These are phyloP conservation scores for Pichia sp. DNA, from an alignment of 1,139 yeast species.

Conservation along the genomic window DNA sequence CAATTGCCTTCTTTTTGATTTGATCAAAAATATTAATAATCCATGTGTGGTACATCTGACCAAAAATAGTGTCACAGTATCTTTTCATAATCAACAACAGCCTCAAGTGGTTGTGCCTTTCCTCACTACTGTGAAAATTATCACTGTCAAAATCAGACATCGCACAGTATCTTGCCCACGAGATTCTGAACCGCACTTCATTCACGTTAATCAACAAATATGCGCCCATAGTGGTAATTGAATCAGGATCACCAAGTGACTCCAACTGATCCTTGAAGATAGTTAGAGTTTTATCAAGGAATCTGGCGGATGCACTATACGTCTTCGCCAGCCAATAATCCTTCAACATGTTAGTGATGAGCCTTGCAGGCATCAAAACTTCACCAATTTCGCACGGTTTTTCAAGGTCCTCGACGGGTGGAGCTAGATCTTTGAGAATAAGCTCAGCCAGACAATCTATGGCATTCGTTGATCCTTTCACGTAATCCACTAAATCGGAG, in stretches of 20 bases:
- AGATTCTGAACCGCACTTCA: constrained; percentile 86
- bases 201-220: constrained; percentile 97
- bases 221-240: constrained; percentile 85
- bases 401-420: constrained; percentile 73
- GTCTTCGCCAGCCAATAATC: constrained; percentile 98
- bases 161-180: constrained; percentile 61
- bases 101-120: constrained; percentile 79
- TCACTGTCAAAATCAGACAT: constrained; percentile 80
- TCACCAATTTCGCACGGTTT: constrained; percentile 79
- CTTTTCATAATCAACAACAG: constrained; percentile 87
- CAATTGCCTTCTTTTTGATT: constrained; percentile 82
- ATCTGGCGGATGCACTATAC: constrained; percentile 84
- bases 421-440: constrained; percentile 70
- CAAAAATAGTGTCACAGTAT: constrained; percentile 87
- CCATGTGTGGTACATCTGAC: constrained; percentile 94
- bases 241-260: constrained; percentile 61
- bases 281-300: constrained; percentile 80
- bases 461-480: constrained; percentile 70
- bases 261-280: constrained; percentile 76
- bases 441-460: constrained; percentile 83
- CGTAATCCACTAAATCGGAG: constrained; percentile 55
- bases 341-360: constrained; percentile 77
- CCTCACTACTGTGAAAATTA: constrained; percentile 66
- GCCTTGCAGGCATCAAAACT: constrained; percentile 91
- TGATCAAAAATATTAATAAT: constrained; percentile 90